Percentiles rank a stretch among this genome's conserved stretches.
Conservation (phyloP, 805 yeast species). For the Sugiyamaella lignohabitans region DNA sequence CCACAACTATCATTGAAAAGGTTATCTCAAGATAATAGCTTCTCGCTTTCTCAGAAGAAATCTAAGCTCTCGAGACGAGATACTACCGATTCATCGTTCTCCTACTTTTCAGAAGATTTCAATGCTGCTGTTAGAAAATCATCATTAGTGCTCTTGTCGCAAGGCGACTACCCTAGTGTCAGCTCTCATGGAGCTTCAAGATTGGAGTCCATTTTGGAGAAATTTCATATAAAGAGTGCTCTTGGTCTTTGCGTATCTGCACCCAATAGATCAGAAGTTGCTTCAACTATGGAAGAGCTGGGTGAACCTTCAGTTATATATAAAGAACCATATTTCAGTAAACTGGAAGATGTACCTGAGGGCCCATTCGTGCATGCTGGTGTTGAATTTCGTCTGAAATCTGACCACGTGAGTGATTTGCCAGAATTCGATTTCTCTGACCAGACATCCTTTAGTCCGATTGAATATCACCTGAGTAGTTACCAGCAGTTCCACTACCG, state of each 20-base stretch:
- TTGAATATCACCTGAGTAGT: too few relatives aligned
- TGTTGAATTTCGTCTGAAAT: constrained; percentile 45
- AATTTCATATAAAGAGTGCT: not conserved
- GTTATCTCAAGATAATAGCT: not conserved
- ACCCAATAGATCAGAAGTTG: constrained; percentile 32
- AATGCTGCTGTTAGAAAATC: not conserved
- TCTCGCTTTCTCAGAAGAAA: not conserved
- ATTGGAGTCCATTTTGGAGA: constrained; percentile 4
- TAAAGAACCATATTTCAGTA: constrained; percentile 57
- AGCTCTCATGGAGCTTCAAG: constrained; percentile 13
- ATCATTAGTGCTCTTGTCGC: constrained; percentile 2
- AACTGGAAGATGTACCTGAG: constrained; percentile 44
- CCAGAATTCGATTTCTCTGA: constrained; percentile 9
- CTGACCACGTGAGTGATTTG: constrained; percentile 30
- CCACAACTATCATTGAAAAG: not conserved
- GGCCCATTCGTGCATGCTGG: constrained; percentile 64
- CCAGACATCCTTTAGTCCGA: not conserved
- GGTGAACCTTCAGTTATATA: constrained; percentile 51
- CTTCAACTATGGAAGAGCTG: constrained; percentile 41
- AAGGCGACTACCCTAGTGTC: constrained; percentile 2
- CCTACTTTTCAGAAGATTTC: constrained; percentile 8
- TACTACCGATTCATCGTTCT: not conserved
- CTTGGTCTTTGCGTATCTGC: constrained; percentile 12
- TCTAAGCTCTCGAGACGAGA: too few relatives aligned
- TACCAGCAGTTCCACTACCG: too few relatives aligned